Evolutionary conservation across 208 protist genomes (phyloP), one percentile per base, ranked within the genome.

Genomic region (Trypanosoma lewisi): DNA sequence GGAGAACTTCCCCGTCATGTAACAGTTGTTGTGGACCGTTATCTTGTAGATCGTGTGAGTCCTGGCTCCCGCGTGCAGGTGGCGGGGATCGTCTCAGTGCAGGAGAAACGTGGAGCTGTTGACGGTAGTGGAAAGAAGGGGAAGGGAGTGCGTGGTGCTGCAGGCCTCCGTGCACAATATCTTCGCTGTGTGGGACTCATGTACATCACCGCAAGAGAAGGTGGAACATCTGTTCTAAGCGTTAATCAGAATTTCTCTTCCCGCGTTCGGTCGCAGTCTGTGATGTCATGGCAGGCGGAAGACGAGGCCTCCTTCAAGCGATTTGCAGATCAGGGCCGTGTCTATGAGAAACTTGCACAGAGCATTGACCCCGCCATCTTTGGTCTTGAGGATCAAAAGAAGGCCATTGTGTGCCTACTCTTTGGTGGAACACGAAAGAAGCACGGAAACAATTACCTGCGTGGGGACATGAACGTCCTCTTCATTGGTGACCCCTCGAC

Each of bases 381-480:
- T 83, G 98, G 98, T 57, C 77, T 99, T 31, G 85, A 97, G 9
- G 97, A 99, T 62, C 89, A 99, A 28, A 99, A 99, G 74, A 80
- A 82, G 34, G 77, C 93, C 68, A 80, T 99, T 88, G 72, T 83
- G 96, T 77, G 97, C 73, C 86, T 99, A 19, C 85, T 99, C 19
- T 99, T 99, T 87, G 97, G 98, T 44, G 99, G 99, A 3, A 96
- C 95, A 4, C 77, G 95, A 4, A 99, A 99, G 79, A 63, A 70
- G 44, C 75, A 98, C 44, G 99, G 99, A 77, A 97, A 89, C 44
- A 98, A 98, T 78, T 93, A 89, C 60, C 67, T 99, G 9, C 83
- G 98, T 67, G 98, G 98, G 19, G 98, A 99, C 74, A 99, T 99
- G 80, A 99, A 99, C 89, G 96, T 99, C 0, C 89, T 99, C 17